Base-by-base conservation (phyloP, 2,329 filamentous ascomycete genomes). In the Aureobasidium sp. region DNA sequence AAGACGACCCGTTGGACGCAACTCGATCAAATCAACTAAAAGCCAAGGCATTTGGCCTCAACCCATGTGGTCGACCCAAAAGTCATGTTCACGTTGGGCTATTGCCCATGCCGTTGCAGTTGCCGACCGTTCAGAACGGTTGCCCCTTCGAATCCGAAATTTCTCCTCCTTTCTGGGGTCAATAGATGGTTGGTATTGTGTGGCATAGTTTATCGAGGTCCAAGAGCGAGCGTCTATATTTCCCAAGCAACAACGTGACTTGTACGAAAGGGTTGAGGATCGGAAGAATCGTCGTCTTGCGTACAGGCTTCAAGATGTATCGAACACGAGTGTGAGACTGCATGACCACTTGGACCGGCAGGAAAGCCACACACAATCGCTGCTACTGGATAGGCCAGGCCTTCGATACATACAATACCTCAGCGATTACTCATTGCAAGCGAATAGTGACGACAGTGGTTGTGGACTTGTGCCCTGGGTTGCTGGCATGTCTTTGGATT, bases 41-140 rank as follows among this genome's bases (percentile, higher is more conserved):
- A 45, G 37, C 12, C 53, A 36, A 27, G 53, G 37, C 53, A 57
- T 22, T 34, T n/a, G 41, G 22, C 22, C 12, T 20, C 6, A 44
- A 41, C 4, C 22, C 39, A 55, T 29, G 49, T 55, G 37, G 25
- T 55, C 17, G 37, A 42, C 36, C 31, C 37, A 22, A 12, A 57
- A 45, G 17, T 34, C 55, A 58, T 58, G 55, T 47, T 58, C 41
- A 58, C 55, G 55, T 58, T 58, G 31, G 15, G 42, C 55, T 58
- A 58, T 58, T 58, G 42, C 31, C 31, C 55, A 48, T 27, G 42
- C 42, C 55, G 55, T 58, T 58, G 22, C 34, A n/a, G 29, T 47
- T 58, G 55, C 55, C 55, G 55, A 17, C 55, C 55, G 55, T 58
- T 58, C 41, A 27, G 42, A 58, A 58, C 55, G 55, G 55, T 37